Evolutionary conservation across 2,329 filamentous ascomycete genomes (phyloP).

Genomic region (Coniochaeta sp.): DNA sequence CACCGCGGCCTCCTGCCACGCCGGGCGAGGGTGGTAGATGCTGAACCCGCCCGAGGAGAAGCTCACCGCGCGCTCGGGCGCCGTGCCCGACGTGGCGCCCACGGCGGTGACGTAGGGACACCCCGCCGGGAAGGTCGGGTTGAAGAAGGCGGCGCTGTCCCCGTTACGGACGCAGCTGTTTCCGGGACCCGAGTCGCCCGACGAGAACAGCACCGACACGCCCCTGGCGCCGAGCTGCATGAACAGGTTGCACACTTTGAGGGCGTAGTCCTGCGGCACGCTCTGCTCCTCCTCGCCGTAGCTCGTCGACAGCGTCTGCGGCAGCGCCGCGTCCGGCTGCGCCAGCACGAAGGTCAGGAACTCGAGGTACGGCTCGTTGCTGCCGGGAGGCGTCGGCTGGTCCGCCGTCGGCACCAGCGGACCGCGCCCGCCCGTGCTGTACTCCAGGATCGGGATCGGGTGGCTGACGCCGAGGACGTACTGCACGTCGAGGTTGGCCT

Average conservation of each 20-base stretch:
- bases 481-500: constrained; percentile 60
- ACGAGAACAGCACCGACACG: constrained; percentile 56
- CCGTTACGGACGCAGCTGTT: constrained; percentile 52
- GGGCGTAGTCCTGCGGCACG: constrained; percentile 52
- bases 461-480: constrained; percentile 49
- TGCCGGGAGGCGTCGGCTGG: constrained; percentile 39
- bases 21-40: constrained; percentile 25
- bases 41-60: constrained; percentile 32
- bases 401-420: constrained; percentile 45
- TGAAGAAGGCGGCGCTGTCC: constrained; percentile 28
- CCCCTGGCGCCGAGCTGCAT: constrained; percentile 60
- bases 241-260: constrained; percentile 55
- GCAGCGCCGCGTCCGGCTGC: constrained; percentile 42
- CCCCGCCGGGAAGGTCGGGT: constrained; percentile 28
- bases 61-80: constrained; percentile 26
- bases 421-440: constrained; percentile 52
- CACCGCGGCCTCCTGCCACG: constrained; percentile 24
- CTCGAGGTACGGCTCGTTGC: constrained; percentile 63
- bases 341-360: constrained; percentile 53
- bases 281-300: constrained; percentile 64
- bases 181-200: constrained; percentile 54
- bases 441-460: constrained; percentile 48
- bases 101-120: constrained; percentile 34
- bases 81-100: constrained; percentile 18
- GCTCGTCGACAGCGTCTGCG: constrained; percentile 55